Percentiles rank a stretch among this genome's conserved stretches.
Evolutionary conservation across 116 monocot genomes (phyloP).

Genomic region (Phalaenopsis hybrid): DNA sequence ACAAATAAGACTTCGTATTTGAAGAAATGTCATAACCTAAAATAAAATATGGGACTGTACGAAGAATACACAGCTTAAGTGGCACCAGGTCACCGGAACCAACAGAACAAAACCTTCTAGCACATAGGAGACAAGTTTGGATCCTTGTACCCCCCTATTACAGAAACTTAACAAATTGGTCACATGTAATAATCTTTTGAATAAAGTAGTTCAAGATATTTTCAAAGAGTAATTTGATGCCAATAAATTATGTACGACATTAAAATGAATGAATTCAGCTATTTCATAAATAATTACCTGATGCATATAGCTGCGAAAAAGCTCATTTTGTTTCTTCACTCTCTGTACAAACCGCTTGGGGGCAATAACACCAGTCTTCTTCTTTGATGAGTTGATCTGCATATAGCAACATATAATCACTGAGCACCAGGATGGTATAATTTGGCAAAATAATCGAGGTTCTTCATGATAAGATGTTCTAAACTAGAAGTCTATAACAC

Average conservation of each 20-base stretch:
- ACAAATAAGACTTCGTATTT: no score
- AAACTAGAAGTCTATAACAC: no score
- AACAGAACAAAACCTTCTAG: neutral
- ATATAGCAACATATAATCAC: neutral
- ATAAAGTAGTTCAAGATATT: neutral
- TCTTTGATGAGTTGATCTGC: constrained; percentile 31
- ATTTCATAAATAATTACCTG: constrained; percentile 15
- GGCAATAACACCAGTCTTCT: constrained; percentile 36
- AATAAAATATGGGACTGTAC: no score
- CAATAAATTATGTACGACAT: neutral
- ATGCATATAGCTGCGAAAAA: constrained; percentile 28
- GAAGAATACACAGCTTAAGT: no score
- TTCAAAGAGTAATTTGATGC: neutral
- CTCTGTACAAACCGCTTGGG: constrained; percentile 32
- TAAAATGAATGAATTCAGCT: constrained; percentile 3
- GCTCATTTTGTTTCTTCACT: constrained; percentile 30
- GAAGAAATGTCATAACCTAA: no score
- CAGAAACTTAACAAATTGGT: neutral
- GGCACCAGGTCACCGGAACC: neutral
- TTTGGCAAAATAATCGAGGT: neutral
- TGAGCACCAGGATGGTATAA: neutral
- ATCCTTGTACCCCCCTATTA: neutral
- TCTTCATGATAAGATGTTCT: no score
- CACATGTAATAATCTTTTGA: neutral
- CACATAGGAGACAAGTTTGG: neutral